These are phyloP conservation scores for Clonostachys solani DNA, from an alignment of 2,329 filamentous ascomycete species.

Conservation along the genomic window DNA sequence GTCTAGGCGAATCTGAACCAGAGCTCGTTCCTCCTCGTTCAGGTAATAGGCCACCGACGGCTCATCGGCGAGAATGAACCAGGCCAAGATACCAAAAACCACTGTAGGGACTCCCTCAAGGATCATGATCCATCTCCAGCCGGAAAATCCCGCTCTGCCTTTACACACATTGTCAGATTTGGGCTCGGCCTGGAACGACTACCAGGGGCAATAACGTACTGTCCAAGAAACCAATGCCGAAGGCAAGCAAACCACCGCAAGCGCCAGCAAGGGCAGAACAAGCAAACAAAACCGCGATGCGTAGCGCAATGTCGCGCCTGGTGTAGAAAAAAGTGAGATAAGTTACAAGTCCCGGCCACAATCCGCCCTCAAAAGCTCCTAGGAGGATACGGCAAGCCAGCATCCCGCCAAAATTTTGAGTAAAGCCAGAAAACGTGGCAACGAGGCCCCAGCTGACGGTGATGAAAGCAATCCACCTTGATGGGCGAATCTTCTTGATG, in stretches of 20 bases:
- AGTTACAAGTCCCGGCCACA: slow-evolving; percentile 53
- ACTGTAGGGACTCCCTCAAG: slow-evolving; percentile 31
- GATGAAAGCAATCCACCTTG: slow-evolving; percentile 26
- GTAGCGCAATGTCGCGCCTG: slow-evolving; percentile 48
- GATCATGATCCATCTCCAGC: slow-evolving; percentile 69
- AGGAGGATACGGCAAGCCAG: slow-evolving; percentile 41
- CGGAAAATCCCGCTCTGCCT: slow-evolving; percentile 21
- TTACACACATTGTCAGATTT: no score
- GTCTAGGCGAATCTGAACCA: slow-evolving; percentile 8
- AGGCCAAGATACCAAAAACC: slow-evolving; percentile 1
- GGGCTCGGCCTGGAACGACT: no score
- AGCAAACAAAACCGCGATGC: slow-evolving; percentile 49
- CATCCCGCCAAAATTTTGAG: slow-evolving; percentile 40
- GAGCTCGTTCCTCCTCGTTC: slow-evolving; percentile 21
- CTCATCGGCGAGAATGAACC: slow-evolving; percentile 10
- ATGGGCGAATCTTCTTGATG: slow-evolving; percentile 43
- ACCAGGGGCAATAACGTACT: slow-evolving; percentile 33
- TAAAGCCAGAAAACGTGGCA: slow-evolving; percentile 47
- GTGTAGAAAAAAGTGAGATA: slow-evolving; percentile 55
- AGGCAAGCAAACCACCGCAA: slow-evolving; percentile 54
- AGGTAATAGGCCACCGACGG: slow-evolving; percentile 3
- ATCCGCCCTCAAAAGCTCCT: slow-evolving; percentile 51
- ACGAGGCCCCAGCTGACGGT: slow-evolving; percentile 36
- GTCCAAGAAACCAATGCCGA: slow-evolving; percentile 64
- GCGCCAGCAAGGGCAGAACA: slow-evolving; percentile 55